Conservation (phyloP, 176 grass and related monocot genomes). For the Musa troglodytarum region DNA sequence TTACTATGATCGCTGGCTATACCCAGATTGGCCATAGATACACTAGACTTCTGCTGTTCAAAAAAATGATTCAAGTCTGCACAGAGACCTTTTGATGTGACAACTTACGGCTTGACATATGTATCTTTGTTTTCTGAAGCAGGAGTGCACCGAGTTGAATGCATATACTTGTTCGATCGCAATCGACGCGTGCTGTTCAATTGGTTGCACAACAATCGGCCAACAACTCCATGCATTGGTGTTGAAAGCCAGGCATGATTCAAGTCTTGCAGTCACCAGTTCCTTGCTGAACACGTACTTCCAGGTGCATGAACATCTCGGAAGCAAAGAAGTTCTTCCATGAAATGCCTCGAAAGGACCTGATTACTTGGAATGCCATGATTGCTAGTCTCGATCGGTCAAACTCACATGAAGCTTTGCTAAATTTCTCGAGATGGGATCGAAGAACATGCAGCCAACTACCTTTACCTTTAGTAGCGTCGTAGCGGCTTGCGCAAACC, state of each 20-base stretch:
- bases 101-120: background rate
- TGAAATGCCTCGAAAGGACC: conserved; percentile 33
- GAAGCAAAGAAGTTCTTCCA: conserved; percentile 34
- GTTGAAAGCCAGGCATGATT: conserved; percentile 29
- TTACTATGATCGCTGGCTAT: conserved; percentile 45
- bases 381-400: conserved; percentile 31
- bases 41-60: conserved; percentile 25
- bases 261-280: conserved; percentile 35
- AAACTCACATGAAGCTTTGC: conserved; percentile 34
- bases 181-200: conserved; percentile 26
- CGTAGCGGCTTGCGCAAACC: conserved; percentile 33
- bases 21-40: conserved; percentile 18
- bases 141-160: conserved; percentile 38
- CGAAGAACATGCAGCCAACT: conserved; percentile 12
- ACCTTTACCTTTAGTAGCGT: conserved; percentile 42
- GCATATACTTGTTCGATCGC: conserved; percentile 40
- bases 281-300: conserved; percentile 47
- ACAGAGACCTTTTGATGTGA: background rate
- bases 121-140: conserved; percentile 23
- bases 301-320: conserved; percentile 25
- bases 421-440: conserved; percentile 29
- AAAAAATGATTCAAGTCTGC: conserved; percentile 34
- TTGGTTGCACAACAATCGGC: conserved; percentile 25
- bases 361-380: conserved; percentile 55
- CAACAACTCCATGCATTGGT: conserved; percentile 38